Conservation (phyloP, 2,329 filamentous ascomycete genomes). For the Endothia cerciana region DNA sequence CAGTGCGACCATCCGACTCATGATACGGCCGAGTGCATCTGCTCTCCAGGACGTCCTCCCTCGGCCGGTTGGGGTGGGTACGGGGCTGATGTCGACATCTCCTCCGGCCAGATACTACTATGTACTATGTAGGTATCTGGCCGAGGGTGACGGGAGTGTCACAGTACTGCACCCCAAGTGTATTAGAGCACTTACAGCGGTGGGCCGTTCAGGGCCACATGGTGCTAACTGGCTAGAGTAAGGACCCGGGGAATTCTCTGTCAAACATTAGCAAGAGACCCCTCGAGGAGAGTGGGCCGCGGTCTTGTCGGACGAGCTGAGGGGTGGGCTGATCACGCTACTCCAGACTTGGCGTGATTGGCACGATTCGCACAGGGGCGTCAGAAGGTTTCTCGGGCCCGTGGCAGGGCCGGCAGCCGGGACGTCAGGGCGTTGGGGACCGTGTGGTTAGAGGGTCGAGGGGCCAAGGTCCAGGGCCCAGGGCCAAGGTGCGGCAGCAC, state of each 20-base stretch:
- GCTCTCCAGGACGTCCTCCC: too few relatives aligned
- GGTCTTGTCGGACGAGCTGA: slow-evolving; percentile 8
- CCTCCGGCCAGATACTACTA: too few relatives aligned
- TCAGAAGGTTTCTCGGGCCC: not conserved
- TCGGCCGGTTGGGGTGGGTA: too few relatives aligned
- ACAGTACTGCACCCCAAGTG: too few relatives aligned
- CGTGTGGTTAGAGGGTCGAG: not conserved
- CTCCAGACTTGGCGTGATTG: slow-evolving; percentile 3
- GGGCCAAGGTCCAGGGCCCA: not conserved
- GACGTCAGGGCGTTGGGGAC: not conserved
- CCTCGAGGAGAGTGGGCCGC: not conserved
- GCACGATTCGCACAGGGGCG: not conserved
- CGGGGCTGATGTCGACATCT: too few relatives aligned
- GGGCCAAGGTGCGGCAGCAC: not conserved
- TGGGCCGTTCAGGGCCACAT: not conserved
- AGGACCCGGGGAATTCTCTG: slow-evolving; percentile 3
- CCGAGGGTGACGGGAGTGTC: too few relatives aligned
- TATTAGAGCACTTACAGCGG: too few relatives aligned
- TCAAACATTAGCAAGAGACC: slow-evolving; percentile 1
- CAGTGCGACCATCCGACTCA: too few relatives aligned
- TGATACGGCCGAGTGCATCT: too few relatives aligned
- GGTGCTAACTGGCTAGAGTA: not conserved
- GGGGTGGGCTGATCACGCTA: slow-evolving; percentile 9
- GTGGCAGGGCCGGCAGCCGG: not conserved
- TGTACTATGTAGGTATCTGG: too few relatives aligned